A percentile compares a stretch with the other conserved stretches of the same genome.
Conservation (phyloP, 257 asterid genomes). For the Przewalskia tangutica region DNA sequence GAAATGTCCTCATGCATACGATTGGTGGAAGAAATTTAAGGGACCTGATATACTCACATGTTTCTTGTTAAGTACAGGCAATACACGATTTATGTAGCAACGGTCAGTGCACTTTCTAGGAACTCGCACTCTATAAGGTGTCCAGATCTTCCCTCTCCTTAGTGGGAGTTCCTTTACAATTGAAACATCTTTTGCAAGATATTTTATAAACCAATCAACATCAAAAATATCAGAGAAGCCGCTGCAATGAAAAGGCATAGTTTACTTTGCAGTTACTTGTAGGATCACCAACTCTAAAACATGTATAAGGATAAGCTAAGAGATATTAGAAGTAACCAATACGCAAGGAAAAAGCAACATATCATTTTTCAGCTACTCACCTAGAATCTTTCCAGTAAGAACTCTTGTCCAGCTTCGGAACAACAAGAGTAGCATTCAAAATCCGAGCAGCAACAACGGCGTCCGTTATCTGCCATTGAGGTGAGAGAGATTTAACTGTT, state of each 20-base stretch:
- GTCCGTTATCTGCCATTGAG: constrained; percentile 59
- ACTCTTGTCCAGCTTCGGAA: constrained; percentile 77
- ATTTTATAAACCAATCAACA: constrained; percentile 71
- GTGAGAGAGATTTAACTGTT: background rate
- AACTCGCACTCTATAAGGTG: constrained; percentile 75
- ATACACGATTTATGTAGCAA: constrained; percentile 62
- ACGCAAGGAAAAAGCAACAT: background rate
- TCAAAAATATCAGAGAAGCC: constrained; percentile 85
- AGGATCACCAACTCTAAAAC: background rate
- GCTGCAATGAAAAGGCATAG: constrained; percentile 36
- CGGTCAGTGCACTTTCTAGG: constrained; percentile 88
- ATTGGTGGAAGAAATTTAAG: background rate
- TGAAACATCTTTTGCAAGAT: constrained; percentile 67
- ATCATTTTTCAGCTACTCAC: constrained; percentile 21
- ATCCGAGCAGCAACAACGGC: constrained; percentile 99
- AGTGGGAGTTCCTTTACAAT: constrained; percentile 69
- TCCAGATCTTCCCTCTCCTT: constrained; percentile 64
- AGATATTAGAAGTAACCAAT: background rate
- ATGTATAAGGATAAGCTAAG: background rate
- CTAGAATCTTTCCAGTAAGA: constrained; percentile 97
- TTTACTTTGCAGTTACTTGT: background rate
- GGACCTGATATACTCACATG: constrained; percentile 41
- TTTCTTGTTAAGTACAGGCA: constrained; percentile 66
- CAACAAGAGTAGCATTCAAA: constrained; percentile 88
- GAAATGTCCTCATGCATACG: background rate